Percentiles rank a stretch among this genome's conserved stretches.
Evolutionary conservation across 139 green algal genomes (phyloP).

Genomic region (Ostreobium quekettii): DNA sequence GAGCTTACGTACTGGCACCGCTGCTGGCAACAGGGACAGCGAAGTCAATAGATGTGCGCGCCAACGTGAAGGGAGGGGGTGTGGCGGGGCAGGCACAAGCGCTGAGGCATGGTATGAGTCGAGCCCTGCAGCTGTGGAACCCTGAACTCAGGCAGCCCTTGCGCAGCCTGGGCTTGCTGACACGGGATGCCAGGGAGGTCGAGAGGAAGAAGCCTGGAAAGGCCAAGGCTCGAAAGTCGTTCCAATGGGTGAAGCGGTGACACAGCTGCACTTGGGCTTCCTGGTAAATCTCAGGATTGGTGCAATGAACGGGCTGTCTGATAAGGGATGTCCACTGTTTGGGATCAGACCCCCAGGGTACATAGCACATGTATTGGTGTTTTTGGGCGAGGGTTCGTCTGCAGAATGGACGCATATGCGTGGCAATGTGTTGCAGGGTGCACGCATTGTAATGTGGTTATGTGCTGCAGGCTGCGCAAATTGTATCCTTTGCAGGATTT

Average conservation of each 20-base stretch:
- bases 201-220: constrained; percentile 92
- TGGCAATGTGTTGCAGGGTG: too few relatives aligned
- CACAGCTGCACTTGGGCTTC: too few relatives aligned
- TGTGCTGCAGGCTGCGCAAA: too few relatives aligned
- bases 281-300: too few relatives aligned
- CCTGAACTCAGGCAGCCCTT: constrained; percentile 46
- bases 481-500: too few relatives aligned
- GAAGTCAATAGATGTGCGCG: constrained; percentile 57
- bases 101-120: constrained; percentile 67
- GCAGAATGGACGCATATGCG: too few relatives aligned
- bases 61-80: constrained; percentile 45
- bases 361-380: too few relatives aligned
- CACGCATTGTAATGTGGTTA: too few relatives aligned
- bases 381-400: too few relatives aligned
- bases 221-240: constrained; percentile 71
- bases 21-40: constrained; percentile 57
- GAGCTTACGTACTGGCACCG: constrained; percentile 61
- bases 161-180: constrained; percentile 54
- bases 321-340: too few relatives aligned
- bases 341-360: too few relatives aligned
- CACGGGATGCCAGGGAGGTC: constrained; percentile 73
- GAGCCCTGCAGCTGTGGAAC: constrained; percentile 67
- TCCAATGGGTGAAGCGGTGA: constrained; percentile 84
- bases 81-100: constrained; percentile 65
- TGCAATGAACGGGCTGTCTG: too few relatives aligned